Percentiles rank a stretch among this genome's conserved stretches.
phyloP scores from a whole-genome alignment of 2,329 filamentous ascomycete species.

The Arthrobotrys megalospora region DNA sequence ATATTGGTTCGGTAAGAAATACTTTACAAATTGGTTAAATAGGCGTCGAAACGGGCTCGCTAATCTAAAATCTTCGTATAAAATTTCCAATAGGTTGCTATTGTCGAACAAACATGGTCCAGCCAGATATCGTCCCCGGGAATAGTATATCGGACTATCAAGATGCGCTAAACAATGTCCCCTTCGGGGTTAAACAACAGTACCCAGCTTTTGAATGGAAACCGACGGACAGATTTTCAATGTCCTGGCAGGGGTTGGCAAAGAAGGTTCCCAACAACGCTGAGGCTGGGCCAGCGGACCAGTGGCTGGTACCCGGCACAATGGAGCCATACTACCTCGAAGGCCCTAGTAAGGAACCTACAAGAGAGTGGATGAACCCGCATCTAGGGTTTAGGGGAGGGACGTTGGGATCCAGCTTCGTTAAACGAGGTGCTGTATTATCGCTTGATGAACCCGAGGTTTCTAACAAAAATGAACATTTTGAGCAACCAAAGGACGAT shows the following conservation, averaged over 20 bases:
- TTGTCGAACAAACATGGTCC: background rate
- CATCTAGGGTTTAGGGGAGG: background rate
- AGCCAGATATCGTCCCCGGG: background rate
- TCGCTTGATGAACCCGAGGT: background rate
- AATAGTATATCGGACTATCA: background rate
- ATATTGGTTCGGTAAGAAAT: too few relatives aligned
- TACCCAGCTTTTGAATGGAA: background rate
- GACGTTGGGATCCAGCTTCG: background rate
- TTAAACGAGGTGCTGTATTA: background rate
- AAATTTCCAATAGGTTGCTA: background rate
- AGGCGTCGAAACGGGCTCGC: too few relatives aligned
- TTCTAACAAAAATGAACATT: too few relatives aligned
- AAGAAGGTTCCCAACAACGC: background rate
- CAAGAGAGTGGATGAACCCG: too few relatives aligned
- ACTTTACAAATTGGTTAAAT: too few relatives aligned
- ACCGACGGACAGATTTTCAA: background rate
- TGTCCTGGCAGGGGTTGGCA: background rate
- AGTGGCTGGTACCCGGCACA: background rate
- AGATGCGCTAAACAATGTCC: background rate
- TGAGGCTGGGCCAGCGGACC: background rate
- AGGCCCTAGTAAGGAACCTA: background rate
- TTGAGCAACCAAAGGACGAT: too few relatives aligned
- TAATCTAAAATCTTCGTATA: background rate
- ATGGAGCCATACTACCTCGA: constrained; percentile 1
- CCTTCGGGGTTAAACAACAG: background rate